Evolutionary conservation across 768 basidiomycete species (phyloP).

Genomic region (Leccinum variicolor): DNA sequence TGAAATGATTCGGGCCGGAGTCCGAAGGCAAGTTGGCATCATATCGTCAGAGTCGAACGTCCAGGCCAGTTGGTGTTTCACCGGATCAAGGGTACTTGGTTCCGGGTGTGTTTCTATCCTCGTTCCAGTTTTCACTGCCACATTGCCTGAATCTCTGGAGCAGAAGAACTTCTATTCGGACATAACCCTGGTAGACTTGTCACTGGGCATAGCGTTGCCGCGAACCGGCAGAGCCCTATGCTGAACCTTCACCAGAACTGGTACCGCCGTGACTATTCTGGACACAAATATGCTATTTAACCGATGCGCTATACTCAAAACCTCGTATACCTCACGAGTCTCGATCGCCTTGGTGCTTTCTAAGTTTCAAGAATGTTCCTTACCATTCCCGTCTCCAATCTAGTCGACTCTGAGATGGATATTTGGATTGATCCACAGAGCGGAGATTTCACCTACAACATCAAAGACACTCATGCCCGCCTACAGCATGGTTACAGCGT

Average conservation of each 20-base stretch:
- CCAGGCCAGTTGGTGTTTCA: background rate
- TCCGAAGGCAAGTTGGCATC: background rate
- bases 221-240: background rate
- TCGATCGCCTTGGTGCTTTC: background rate
- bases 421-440: background rate
- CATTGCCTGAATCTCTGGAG: background rate
- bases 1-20: background rate
- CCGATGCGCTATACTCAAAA: background rate
- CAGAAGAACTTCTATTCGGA: background rate
- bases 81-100: background rate
- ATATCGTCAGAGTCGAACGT: background rate
- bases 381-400: background rate
- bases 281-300: background rate
- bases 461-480: background rate
- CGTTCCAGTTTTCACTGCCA: background rate
- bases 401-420: background rate
- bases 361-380: conserved; percentile 1
- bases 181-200: background rate
- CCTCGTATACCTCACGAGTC: background rate
- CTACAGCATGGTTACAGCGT: background rate
- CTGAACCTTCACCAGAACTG: background rate
- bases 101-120: background rate
- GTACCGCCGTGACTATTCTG: background rate
- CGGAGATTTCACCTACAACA: background rate
- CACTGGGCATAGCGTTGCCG: background rate